phyloP scores from a whole-genome alignment of 2,329 filamentous ascomycete genomes.

The Fusarium domesticum region DNA sequence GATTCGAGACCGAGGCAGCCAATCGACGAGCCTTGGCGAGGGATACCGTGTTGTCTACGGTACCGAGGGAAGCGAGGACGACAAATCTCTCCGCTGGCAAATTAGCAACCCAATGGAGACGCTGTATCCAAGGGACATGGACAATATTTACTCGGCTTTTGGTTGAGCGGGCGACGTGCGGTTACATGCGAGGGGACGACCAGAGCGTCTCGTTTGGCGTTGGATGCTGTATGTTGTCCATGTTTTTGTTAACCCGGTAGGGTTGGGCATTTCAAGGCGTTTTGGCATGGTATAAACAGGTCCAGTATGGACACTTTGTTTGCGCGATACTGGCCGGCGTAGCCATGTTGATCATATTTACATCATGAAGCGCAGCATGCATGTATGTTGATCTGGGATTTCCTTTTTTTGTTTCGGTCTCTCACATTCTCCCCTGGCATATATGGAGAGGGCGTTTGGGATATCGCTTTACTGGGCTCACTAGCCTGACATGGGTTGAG shows the following conservation, averaged over 20 bases:
- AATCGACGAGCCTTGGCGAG: conserved; percentile 25
- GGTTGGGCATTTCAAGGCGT: background rate
- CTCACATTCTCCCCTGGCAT: background rate
- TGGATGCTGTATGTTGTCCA: background rate
- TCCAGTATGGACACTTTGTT: background rate
- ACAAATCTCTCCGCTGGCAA: conserved; percentile 34
- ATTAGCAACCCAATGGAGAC: conserved; percentile 36
- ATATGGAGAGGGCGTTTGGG: background rate
- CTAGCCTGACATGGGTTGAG: background rate
- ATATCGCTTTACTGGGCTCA: background rate
- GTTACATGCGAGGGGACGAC: background rate
- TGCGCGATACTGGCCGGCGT: background rate
- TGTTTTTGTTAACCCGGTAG: background rate
- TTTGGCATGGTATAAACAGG: background rate
- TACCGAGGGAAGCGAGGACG: conserved; percentile 28
- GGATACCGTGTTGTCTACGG: conserved; percentile 33
- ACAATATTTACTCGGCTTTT: conserved; percentile 35
- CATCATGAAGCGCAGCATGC: background rate
- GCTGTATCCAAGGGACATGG: conserved; percentile 38
- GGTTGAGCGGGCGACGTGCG: conserved; percentile 15
- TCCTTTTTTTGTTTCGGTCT: background rate
- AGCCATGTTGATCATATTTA: background rate
- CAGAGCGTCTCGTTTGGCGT: background rate
- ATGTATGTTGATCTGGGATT: background rate
- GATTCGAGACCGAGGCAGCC: conserved; percentile 34